Conservation (phyloP, 441 rosid genomes). For the Gossypium schwendimanii region DNA sequence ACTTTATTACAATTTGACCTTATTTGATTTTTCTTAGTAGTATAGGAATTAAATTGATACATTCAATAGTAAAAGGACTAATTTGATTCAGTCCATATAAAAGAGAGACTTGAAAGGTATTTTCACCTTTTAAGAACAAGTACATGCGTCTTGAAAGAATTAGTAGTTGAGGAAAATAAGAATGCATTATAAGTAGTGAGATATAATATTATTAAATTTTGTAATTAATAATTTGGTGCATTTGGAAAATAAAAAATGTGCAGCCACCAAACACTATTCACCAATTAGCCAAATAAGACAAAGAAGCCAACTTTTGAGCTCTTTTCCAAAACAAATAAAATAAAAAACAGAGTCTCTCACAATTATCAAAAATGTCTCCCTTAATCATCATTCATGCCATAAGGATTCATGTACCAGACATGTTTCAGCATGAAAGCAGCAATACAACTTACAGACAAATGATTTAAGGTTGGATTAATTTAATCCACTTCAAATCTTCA, state of each 20-base stretch:
- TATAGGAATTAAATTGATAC: no score
- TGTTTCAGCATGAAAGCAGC: constrained; percentile 14
- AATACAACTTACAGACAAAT: not conserved
- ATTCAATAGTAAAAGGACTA: no score
- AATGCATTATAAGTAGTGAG: no score
- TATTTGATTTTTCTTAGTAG: no score
- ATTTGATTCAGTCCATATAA: no score
- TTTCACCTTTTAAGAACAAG: no score
- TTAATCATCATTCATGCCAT: not conserved
- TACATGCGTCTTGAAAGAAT: no score
- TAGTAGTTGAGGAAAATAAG: no score
- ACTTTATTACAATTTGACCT: no score
- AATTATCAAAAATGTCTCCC: not conserved
- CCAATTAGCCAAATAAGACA: constrained; percentile 11
- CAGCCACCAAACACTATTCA: constrained; percentile 19
- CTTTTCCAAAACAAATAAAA: not conserved
- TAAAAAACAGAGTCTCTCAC: not conserved
- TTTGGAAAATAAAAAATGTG: not conserved
- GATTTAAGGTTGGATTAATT: not conserved
- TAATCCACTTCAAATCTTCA: not conserved
- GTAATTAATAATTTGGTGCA: constrained; percentile 1
- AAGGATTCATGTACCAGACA: constrained; percentile 16
- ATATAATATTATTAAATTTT: not conserved
- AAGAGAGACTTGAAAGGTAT: no score
- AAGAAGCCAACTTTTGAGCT: not conserved